Conservation (phyloP, 805 yeast genomes). For the Wickerhamiella hasegawae region DNA sequence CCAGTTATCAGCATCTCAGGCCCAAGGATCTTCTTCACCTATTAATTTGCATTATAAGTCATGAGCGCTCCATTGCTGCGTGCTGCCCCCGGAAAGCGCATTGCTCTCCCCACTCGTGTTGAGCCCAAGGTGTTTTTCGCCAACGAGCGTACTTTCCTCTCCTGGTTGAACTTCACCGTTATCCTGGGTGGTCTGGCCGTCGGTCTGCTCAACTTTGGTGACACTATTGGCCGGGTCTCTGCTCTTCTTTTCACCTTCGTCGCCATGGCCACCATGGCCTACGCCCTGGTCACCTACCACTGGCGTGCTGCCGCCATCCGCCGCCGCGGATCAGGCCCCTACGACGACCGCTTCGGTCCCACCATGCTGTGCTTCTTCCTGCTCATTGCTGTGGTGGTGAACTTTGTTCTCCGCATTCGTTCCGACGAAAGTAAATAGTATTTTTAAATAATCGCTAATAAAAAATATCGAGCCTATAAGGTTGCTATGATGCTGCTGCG, state of each 20-base stretch:
- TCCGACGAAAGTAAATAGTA: no score
- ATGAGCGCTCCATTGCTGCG: constrained; percentile 46
- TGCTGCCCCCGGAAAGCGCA: constrained; percentile 70
- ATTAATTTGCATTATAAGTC: no score
- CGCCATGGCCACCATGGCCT: constrained; percentile 95
- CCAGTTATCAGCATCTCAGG: no score
- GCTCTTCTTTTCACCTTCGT: constrained; percentile 91
- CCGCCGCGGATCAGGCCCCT: constrained; percentile 97
- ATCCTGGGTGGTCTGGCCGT: constrained; percentile 93
- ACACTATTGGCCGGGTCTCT: constrained; percentile 75
- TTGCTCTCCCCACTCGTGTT: constrained; percentile 93
- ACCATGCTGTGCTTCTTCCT: constrained; percentile 91
- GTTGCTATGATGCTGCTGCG: no score
- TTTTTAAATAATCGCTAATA: no score
- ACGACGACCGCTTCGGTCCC: constrained; percentile 97
- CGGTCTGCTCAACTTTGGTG: constrained; percentile 93
- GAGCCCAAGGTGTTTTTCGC: constrained; percentile 99
- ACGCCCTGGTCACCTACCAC: constrained; percentile 89
- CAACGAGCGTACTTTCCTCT: constrained; percentile 92
- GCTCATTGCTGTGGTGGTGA: constrained; percentile 82
- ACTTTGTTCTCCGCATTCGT: constrained; percentile 70
- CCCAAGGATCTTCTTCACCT: no score
- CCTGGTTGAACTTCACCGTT: constrained; percentile 98
- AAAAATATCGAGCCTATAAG: no score
- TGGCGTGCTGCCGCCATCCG: constrained; percentile 99